Evolutionary conservation across 306 rosid species (phyloP), one percentile per base, ranked within the genome.

Genomic region (Pterocarpus macrocarpus): DNA sequence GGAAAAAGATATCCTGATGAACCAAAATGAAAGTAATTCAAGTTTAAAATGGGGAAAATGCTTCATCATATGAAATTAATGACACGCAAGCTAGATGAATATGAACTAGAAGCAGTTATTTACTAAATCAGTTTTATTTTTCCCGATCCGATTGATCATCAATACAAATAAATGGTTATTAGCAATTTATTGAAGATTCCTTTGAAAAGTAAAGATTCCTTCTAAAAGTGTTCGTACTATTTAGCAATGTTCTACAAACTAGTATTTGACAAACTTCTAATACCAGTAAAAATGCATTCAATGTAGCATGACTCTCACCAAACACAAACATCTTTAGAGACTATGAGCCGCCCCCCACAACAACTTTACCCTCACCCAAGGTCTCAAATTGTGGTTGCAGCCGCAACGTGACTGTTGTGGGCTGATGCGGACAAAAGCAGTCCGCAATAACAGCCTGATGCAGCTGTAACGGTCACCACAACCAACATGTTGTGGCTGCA

Each of bases 1-100:
- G 36, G 44, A 5, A 15, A 43, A 35, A 77, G 9, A 12, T 36
- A 41, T 38, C 61, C 35, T 52, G 16, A 49, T 59, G n/a, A 73
- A 28, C 47, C 61, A 76, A 74, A 11, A 63, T 17, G 7, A 59
- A 68, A 47, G n/a, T 9, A 64, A 49, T 66, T 66, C 63, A 77
- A 49, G 64, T 50, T 61, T 16, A 55, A 77, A 73, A 16, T 57
- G 5, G 15, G 28, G 59, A 53, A 53, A 53, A 53, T 53, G 59
- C 59, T 53, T n/a, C 4, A 30, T 16, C 3, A 2, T 55, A n/a
- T 13, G 4, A 47, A 9, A 47, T 47, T 47, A 47, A 11, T 47
- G 53, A 12, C 53, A 9, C 15, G 2, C 16, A 55, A 55, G 30
- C 17, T 55, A n/a, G 57, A 50, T 3, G 5, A 55, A 17, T 55